A percentile compares a stretch with the other conserved stretches of the same genome.
Evolutionary conservation across 345 rosid genomes (phyloP).

Genomic region (Microthlaspi erraticum): DNA sequence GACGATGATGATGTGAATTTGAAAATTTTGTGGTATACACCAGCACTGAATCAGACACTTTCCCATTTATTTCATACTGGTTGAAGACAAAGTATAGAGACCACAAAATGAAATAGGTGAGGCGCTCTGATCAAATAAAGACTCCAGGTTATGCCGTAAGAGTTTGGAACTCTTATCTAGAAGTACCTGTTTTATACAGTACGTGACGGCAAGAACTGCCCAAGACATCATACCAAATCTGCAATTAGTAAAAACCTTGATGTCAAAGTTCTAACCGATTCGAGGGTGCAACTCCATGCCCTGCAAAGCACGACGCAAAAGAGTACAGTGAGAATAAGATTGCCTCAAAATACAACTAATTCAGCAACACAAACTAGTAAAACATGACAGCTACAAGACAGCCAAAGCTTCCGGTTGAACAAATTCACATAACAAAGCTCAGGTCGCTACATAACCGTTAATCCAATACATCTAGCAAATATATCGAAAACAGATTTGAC

Average conservation of each 20-base stretch:
- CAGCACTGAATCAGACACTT: slow-evolving; percentile 86
- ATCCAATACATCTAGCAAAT: no score
- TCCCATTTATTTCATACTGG: slow-evolving; percentile 85
- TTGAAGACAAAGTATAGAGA: slow-evolving; percentile 36
- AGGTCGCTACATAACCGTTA: no score
- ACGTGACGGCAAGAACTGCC: slow-evolving; percentile 97
- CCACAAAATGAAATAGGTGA: slow-evolving; percentile 22
- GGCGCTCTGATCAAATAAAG: slow-evolving; percentile 11
- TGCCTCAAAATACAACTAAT: no score
- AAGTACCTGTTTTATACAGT: slow-evolving; percentile 95
- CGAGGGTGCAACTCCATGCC: slow-evolving; percentile 99
- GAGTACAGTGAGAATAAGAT: slow-evolving; percentile 23
- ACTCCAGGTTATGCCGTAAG: slow-evolving; percentile 6
- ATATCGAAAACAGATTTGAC: no score
- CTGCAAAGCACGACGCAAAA: slow-evolving; percentile 52
- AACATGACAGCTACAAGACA: no score
- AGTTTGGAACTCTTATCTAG: slow-evolving; percentile 4
- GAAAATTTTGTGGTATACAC: slow-evolving; percentile 91
- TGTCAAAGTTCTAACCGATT: no score
- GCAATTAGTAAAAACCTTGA: slow-evolving; percentile 96
- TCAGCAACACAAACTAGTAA: no score
- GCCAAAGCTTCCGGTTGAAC: no score
- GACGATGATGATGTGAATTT: slow-evolving; percentile 14
- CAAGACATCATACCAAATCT: slow-evolving; percentile 99
- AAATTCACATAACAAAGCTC: no score